phyloP scores from a whole-genome alignment of 768 basidiomycete genomes.

The Coprinopsis cinerea region DNA sequence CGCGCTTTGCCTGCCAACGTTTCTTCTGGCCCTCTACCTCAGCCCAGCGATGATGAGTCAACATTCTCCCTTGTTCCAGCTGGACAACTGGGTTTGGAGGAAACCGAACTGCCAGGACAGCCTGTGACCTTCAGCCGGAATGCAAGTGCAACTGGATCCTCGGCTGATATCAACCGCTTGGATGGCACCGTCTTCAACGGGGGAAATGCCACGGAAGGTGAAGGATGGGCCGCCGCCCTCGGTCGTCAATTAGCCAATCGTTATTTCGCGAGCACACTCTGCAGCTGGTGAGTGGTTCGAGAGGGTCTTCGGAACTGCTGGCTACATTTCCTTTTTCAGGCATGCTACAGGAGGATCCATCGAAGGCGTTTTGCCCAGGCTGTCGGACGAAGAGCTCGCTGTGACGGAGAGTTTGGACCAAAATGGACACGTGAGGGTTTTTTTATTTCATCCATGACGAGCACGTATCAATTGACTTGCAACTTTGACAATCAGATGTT shows the following conservation, averaged over 20 bases:
- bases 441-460: background rate
- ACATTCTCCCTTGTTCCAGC: constrained; percentile 65
- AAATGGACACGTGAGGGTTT: constrained; percentile 60
- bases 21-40: constrained; percentile 49
- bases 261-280: constrained; percentile 76
- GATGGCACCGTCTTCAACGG: constrained; percentile 59
- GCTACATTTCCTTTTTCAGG: constrained; percentile 33
- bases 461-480: background rate
- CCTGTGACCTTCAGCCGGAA: constrained; percentile 38
- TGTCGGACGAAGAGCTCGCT: constrained; percentile 66
- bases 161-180: constrained; percentile 54
- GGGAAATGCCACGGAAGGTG: constrained; percentile 50
- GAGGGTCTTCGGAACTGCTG: background rate
- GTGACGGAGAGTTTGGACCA: constrained; percentile 60
- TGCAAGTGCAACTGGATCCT: constrained; percentile 44
- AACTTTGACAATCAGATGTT: constrained; percentile 56
- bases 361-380: constrained; percentile 55
- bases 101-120: constrained; percentile 68
- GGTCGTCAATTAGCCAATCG: constrained; percentile 77
- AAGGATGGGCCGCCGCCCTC: constrained; percentile 62
- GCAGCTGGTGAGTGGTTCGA: constrained; percentile 66
- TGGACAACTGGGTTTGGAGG: constrained; percentile 78
- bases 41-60: constrained; percentile 42
- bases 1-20: constrained; percentile 68
- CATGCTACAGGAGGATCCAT: constrained; percentile 87